These are phyloP conservation scores for Urochloa ruziziensis DNA, from an alignment of 176 grass and related monocot genomes.

Conservation along the genomic window DNA sequence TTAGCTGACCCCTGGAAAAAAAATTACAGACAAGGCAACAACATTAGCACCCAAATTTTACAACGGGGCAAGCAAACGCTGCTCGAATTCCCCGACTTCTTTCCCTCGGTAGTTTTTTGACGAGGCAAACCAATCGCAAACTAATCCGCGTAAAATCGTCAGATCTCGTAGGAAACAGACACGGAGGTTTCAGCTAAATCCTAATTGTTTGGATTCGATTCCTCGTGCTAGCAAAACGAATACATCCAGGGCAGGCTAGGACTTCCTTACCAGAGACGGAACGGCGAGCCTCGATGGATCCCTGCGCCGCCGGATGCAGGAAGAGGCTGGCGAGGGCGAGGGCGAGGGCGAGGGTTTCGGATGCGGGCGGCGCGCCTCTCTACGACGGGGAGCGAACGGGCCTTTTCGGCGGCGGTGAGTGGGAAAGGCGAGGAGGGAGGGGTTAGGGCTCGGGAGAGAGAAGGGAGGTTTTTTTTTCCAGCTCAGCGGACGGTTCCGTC, in stretches of 20 bases:
- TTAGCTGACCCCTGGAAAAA: background rate
- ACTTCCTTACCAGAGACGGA: no score
- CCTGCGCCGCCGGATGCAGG: no score
- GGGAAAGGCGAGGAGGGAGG: background rate
- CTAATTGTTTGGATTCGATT: background rate
- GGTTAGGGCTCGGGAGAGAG: background rate
- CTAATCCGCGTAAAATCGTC: background rate
- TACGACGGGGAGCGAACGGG: no score
- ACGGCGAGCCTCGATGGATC: no score
- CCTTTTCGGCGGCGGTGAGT: background rate
- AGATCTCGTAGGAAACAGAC: background rate
- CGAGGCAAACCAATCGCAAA: background rate
- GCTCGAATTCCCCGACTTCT: no score
- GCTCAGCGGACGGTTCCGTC: no score
- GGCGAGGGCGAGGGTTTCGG: no score
- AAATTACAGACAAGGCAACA: background rate
- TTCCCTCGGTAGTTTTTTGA: background rate
- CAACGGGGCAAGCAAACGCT: background rate
- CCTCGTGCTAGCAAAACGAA: no score
- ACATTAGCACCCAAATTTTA: background rate
- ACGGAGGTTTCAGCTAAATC: background rate
- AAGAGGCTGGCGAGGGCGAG: no score
- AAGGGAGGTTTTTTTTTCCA: background rate
- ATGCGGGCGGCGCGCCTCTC: no score
- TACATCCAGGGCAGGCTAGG: no score